Percentiles rank a stretch among this genome's conserved stretches.
phyloP scores from a whole-genome alignment of 129 eudicot genomes.

The Apium graveolens region DNA sequence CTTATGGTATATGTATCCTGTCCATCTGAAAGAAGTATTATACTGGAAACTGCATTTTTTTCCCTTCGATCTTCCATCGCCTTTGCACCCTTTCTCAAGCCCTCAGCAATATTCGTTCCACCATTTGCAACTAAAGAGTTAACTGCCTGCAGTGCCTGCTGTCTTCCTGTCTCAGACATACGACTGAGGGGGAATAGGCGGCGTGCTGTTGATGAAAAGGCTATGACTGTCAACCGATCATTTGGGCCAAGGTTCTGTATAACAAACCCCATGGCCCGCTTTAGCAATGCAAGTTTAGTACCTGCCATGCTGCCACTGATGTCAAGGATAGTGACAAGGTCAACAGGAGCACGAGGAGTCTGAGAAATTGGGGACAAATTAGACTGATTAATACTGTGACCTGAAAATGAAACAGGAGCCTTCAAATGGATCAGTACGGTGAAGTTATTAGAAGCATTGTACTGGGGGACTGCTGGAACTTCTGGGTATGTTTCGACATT shows the following conservation, averaged over 20 bases:
- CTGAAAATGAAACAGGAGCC: slow-evolving; percentile 51
- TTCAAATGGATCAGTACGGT: slow-evolving; percentile 57
- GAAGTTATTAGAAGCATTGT: slow-evolving; percentile 33
- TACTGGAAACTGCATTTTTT: slow-evolving; percentile 81
- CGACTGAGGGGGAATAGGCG: slow-evolving; percentile 70
- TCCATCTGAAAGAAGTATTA: slow-evolving; percentile 83
- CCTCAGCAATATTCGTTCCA: slow-evolving; percentile 89
- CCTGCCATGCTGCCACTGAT: slow-evolving; percentile 98
- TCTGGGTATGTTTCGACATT: slow-evolving; percentile 53
- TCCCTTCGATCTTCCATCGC: slow-evolving; percentile 76
- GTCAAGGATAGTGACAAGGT: slow-evolving; percentile 91
- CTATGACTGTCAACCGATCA: slow-evolving; percentile 70
- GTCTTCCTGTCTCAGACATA: slow-evolving; percentile 74
- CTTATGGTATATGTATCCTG: slow-evolving; percentile 67
- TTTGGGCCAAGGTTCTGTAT: slow-evolving; percentile 82
- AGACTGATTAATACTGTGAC: slow-evolving; percentile 24
- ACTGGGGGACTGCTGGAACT: slow-evolving; percentile 46
- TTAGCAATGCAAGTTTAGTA: slow-evolving; percentile 68
- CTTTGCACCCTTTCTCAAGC: slow-evolving; percentile 67
- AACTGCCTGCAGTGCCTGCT: slow-evolving; percentile 66
- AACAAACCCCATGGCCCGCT: slow-evolving; percentile 90
- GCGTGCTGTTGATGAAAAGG: slow-evolving; percentile 83
- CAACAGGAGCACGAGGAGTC: slow-evolving; percentile 75
- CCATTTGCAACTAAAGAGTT: slow-evolving; percentile 74
- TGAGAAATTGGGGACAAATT: slow-evolving; percentile 36